These are phyloP conservation scores for Epichloe baconii DNA, from an alignment of 2,329 filamentous ascomycete genomes.

Conservation along the genomic window DNA sequence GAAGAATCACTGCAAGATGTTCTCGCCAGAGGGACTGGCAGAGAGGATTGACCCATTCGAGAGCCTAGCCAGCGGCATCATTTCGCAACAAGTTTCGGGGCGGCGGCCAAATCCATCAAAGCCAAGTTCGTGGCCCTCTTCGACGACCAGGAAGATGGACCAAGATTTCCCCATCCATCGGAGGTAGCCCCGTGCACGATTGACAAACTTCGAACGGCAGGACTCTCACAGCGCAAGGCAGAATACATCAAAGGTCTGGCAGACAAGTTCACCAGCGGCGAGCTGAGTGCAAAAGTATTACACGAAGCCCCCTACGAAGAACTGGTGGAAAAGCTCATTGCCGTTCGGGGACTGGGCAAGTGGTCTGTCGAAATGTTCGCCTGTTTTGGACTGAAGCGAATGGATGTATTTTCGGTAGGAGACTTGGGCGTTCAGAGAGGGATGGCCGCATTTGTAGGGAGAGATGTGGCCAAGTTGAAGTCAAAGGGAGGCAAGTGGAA, in stretches of 20 bases:
- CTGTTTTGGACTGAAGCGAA: slow-evolving; percentile 83
- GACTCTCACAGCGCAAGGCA: slow-evolving; percentile 85
- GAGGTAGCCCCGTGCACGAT: slow-evolving; percentile 54
- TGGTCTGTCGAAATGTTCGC: slow-evolving; percentile 99
- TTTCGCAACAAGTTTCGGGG: slow-evolving; percentile 91
- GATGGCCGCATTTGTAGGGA: slow-evolving; percentile 77
- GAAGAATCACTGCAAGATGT: slow-evolving; percentile 62
- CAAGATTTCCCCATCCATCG: slow-evolving; percentile 60
- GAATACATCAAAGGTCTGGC: slow-evolving; percentile 87
- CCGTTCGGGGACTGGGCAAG: slow-evolving; percentile 72
- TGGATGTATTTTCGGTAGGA: slow-evolving; percentile 86
- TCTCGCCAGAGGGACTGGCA: slow-evolving; percentile 68
- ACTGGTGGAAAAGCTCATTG: slow-evolving; percentile 66
- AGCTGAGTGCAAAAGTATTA: slow-evolving; percentile 64
- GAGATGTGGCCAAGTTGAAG: slow-evolving; percentile 75
- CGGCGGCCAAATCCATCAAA: slow-evolving; percentile 81
- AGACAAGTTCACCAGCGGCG: slow-evolving; percentile 62
- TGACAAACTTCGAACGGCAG: slow-evolving; percentile 63
- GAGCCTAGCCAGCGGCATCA: slow-evolving; percentile 72
- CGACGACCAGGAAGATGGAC: slow-evolving; percentile 20
- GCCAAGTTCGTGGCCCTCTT: slow-evolving; percentile 72
- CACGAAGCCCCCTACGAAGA: slow-evolving; percentile 74
- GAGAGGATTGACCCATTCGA: slow-evolving; percentile 84
- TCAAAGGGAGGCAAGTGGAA: slow-evolving; percentile 81
- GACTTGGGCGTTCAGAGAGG: slow-evolving; percentile 91